These are phyloP conservation scores for Didymella segeticola DNA, from an alignment of 2,329 filamentous ascomycete genomes.

Conservation along the genomic window DNA sequence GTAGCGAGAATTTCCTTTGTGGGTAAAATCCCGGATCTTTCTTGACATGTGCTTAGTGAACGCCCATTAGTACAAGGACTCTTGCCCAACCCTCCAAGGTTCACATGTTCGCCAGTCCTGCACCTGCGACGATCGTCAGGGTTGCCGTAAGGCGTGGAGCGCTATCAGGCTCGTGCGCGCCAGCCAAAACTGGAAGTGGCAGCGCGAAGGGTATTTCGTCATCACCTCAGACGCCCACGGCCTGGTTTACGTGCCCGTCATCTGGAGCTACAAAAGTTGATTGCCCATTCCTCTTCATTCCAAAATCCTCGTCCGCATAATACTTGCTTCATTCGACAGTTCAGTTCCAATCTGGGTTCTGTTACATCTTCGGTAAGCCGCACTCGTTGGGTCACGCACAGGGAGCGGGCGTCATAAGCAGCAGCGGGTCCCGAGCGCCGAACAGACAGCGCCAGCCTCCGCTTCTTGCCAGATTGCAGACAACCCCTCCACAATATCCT, in stretches of 20 bases:
- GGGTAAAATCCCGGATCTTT: constrained; percentile 15
- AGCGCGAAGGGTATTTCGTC: constrained; percentile 42
- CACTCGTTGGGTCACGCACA: constrained; percentile 30
- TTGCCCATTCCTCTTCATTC: constrained; percentile 10
- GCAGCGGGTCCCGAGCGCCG: constrained; percentile 39
- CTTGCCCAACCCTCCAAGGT: constrained; percentile 9
- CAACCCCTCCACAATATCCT: constrained; percentile 25
- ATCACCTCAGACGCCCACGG: constrained; percentile 38
- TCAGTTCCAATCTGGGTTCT: constrained; percentile 13
- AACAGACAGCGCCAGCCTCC: constrained; percentile 37
- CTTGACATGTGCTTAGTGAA: not conserved
- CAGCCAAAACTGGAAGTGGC: constrained; percentile 27
- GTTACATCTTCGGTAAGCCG: constrained; percentile 37
- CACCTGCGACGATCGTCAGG: constrained; percentile 37
- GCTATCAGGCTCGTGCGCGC: constrained; percentile 32
- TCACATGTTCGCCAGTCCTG: constrained; percentile 19
- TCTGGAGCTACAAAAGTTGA: constrained; percentile 33
- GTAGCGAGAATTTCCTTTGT: constrained; percentile 52
- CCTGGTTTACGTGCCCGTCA: constrained; percentile 41
- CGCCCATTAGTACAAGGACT: not conserved
- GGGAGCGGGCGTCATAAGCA: constrained; percentile 35
- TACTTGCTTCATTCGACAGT: constrained; percentile 5
- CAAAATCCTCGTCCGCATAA: constrained; percentile 9
- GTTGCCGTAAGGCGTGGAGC: constrained; percentile 25
- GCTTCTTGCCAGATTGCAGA: constrained; percentile 47